A percentile compares a stretch with the other conserved stretches of the same genome.
Evolutionary conservation across 1,139 yeast species (phyloP).

Genomic region (Sugiyamaella grinbergsii): DNA sequence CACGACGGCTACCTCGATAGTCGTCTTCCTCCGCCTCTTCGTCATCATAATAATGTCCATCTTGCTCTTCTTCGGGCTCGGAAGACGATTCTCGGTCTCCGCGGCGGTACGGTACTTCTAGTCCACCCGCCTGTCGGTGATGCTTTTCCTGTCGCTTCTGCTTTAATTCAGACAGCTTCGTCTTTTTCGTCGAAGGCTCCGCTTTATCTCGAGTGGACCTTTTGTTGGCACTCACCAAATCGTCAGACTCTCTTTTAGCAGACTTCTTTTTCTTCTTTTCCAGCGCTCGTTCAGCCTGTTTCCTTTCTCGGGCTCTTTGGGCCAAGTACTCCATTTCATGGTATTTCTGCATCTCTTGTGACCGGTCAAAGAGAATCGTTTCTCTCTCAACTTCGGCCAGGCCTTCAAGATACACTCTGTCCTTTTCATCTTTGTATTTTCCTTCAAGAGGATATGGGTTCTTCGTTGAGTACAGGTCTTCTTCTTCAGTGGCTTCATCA

Average conservation of each 20-base stretch:
- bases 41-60: conserved; percentile 32
- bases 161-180: conserved; percentile 78
- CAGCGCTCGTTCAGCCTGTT: conserved; percentile 45
- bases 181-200: conserved; percentile 48
- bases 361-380: conserved; percentile 84
- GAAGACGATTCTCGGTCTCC: conserved; percentile 34
- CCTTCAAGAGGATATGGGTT: conserved; percentile 94
- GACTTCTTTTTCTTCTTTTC: conserved; percentile 32
- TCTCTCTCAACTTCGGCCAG: conserved; percentile 94
- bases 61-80: conserved; percentile 37
- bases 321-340: conserved; percentile 81
- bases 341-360: conserved; percentile 85
- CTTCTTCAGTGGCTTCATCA: conserved; percentile 49
- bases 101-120: conserved; percentile 27
- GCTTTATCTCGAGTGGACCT: conserved; percentile 34
- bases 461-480: conserved; percentile 43
- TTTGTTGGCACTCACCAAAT: not conserved
- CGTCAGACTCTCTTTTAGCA: conserved; percentile 34
- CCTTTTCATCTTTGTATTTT: conserved; percentile 80
- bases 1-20: conserved; percentile 27
- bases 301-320: conserved; percentile 69
- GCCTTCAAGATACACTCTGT: conserved; percentile 62
- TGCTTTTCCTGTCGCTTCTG: conserved; percentile 74
- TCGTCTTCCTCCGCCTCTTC: conserved; percentile 35
- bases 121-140: conserved; percentile 36